A percentile compares a stretch with the other conserved stretches of the same genome.
Evolutionary conservation across 345 rosid species (phyloP).

Genomic region (Corchorus olitorius): DNA sequence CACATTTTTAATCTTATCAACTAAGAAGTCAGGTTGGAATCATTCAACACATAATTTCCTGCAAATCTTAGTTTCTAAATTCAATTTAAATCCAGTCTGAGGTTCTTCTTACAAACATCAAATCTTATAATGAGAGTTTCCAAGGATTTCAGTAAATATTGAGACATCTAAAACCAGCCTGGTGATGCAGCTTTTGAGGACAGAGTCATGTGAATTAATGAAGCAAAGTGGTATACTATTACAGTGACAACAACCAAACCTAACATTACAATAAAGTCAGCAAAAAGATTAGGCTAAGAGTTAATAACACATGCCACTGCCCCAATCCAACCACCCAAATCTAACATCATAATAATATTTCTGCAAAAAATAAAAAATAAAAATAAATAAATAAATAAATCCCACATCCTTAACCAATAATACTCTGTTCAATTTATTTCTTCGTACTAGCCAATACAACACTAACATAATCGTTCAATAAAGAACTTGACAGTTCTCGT

Average conservation of each 20-base stretch:
- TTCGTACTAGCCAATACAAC: background rate
- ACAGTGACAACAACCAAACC: background rate
- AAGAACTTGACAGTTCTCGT: background rate
- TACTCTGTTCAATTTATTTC: background rate
- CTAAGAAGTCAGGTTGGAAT: too few relatives aligned
- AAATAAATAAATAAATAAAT: too few relatives aligned
- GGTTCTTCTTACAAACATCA: too few relatives aligned
- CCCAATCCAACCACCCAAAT: background rate
- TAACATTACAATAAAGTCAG: conserved; percentile 5
- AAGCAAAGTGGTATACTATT: too few relatives aligned
- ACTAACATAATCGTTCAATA: background rate
- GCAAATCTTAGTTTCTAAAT: too few relatives aligned
- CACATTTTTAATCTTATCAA: too few relatives aligned
- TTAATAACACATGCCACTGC: background rate
- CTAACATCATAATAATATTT: background rate
- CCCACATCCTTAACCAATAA: background rate
- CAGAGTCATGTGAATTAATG: background rate
- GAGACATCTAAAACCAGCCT: background rate
- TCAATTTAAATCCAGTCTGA: too few relatives aligned
- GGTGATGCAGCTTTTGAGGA: background rate
- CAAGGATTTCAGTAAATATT: background rate
- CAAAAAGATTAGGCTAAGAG: background rate
- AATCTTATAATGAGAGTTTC: background rate
- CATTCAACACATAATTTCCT: too few relatives aligned
- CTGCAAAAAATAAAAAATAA: too few relatives aligned